A percentile compares a stretch with the other conserved stretches of the same genome.
phyloP scores from a whole-genome alignment of 1,139 yeast species.

The Debaryomyces fabryi region DNA sequence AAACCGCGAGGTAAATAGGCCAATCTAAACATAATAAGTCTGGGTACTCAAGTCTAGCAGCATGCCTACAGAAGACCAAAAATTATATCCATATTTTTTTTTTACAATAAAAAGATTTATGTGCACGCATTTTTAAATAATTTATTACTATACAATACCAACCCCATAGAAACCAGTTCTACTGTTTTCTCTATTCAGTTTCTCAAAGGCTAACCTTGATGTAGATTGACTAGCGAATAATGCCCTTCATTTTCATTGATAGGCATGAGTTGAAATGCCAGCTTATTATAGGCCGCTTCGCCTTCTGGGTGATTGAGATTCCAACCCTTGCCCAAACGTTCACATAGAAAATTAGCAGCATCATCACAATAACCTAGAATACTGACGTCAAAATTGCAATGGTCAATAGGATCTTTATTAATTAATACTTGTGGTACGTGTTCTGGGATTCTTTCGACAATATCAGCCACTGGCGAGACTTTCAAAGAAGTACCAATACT shows the following conservation, averaged over 20 bases:
- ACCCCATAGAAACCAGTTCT: slow-evolving; percentile 1
- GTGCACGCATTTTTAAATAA: not conserved
- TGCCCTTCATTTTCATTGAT: slow-evolving; percentile 29
- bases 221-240: slow-evolving; percentile 17
- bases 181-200: not conserved
- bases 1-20: not conserved
- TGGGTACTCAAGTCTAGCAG: not conserved
- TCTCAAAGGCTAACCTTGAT: not conserved
- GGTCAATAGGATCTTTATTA: slow-evolving; percentile 77
- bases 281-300: slow-evolving; percentile 18
- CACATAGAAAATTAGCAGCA: slow-evolving; percentile 67
- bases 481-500: slow-evolving; percentile 91
- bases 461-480: slow-evolving; percentile 91
- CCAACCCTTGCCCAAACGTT: slow-evolving; percentile 59
- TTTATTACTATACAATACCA: slow-evolving; percentile 1
- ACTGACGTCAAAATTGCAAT: slow-evolving; percentile 78
- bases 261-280: slow-evolving; percentile 19
- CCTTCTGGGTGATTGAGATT: slow-evolving; percentile 55
- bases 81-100: not conserved
- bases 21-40: not conserved
- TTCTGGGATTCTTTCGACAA: slow-evolving; percentile 69
- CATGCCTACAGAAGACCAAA: not conserved
- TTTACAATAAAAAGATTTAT: not conserved
- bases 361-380: slow-evolving; percentile 86
- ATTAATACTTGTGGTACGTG: slow-evolving; percentile 80